Base-by-base conservation (phyloP, 2,329 filamentous ascomycete genomes). In the Bipolaris cookei region DNA sequence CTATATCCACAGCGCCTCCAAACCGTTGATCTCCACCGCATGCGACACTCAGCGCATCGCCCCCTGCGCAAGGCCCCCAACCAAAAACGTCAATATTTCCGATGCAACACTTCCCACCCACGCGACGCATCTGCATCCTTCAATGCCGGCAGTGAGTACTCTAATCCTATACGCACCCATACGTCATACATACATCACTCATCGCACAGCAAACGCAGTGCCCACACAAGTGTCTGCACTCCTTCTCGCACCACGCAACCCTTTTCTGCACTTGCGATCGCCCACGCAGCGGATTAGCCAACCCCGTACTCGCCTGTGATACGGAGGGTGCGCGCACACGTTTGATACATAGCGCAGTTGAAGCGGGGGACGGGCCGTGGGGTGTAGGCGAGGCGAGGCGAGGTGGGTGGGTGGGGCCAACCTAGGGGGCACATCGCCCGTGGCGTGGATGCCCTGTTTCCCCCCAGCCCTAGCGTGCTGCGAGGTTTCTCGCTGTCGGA, bases 321-420 rank as follows among this genome's bases (percentile, higher is more conserved):
- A 28, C 25, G 25, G 3, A 30, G 13, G 28, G 10, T 30, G 28
- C 28, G 28, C 28, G 2, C 10, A 20, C 42, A 5, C 25, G n/a
- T 32, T 28, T 28, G 23, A 35, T n/a, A 37, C 38, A 37, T 50
- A 43, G 25, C 16, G 39, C 45, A 28, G 32, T 14, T 30, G 6
- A 3, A 11, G 30, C 34, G 13, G 38, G 37, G 37, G 23, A 16
- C 49, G 54, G 54, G 42, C 49, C 49, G 54, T 53, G 45, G 23
- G 21, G 34, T 34, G 21, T 23, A 34, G 21, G 34, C 20, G 16
- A 32, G 8, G 14, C 18, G 45, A 21, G 34, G 6, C 20, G 44
- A 8, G 25, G 25, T 3, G 1, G 7, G 25, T 28, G 3, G 28
- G 28, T 13, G 28, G 28, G 10, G 28, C 28, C 4, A 30, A 30